Evolutionary conservation across 2,329 filamentous ascomycete genomes (phyloP), one percentile per base, ranked within the genome.

Genomic region (Davidsoniella eucalypti): DNA sequence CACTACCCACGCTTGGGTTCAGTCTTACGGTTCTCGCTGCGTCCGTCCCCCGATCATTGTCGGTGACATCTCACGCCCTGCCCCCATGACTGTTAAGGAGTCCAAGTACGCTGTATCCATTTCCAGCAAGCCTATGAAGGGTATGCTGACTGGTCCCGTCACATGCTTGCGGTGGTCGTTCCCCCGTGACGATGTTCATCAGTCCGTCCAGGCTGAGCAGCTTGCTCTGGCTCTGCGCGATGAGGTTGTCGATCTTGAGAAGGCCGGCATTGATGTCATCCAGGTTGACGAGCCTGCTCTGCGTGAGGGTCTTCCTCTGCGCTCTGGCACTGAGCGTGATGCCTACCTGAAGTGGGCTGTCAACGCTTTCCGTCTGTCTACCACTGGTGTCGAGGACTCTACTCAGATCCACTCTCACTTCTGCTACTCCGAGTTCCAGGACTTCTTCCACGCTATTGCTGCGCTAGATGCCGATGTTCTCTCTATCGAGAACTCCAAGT

Each of bases 351-450:
- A 83, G 61, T 98, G 92, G 92, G 92, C 92, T 55, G 92, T 98
- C 63, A 82, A 94, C 73, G 87, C 88, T 61, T 98, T 98, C 87
- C 87, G 86, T 67, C 86, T 98, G 59, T 82, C 90, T 58, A 93
- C 88, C 61, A 81, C 87, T 54, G 92, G 87, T 67, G 90, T 98
- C 55, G 72, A 87, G 71, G 87, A 98, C 69, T 85, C 83, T 53
- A 98, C 92, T 59, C 92, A 98, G 78, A 95, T 98, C 69, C 92
- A 98, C 83, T 95, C 88, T 57, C 92, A 98, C 78, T 98, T 98
- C 85, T 98, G 92, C 71, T 98, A 98, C 82, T 96, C 92, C 49
- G 92, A 98, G 78, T 98, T 98, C 86, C 92, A 98, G 75, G 92
- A 98, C 77, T 98, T 98, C 80, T 98, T 98, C 87, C 87, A 96